phyloP scores from a whole-genome alignment of 2,329 filamentous ascomycete species.

The Trichoderma sp. region DNA sequence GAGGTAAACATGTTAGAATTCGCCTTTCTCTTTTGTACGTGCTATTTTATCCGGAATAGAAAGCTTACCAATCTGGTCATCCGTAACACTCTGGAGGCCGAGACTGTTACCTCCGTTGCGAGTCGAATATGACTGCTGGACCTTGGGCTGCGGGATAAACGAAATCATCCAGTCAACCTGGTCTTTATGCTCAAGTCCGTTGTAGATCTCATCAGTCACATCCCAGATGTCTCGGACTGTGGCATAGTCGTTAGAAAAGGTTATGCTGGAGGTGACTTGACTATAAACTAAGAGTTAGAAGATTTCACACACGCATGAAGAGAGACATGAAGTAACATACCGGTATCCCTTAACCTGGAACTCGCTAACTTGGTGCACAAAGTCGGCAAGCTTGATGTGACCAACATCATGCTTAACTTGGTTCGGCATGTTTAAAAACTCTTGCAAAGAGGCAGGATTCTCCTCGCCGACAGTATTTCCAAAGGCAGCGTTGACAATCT shows the following conservation, averaged over 20 bases:
- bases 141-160: conserved; percentile 19
- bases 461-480: conserved; percentile 4
- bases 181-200: conserved; percentile 17
- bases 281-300: not conserved
- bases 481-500: conserved; percentile 13
- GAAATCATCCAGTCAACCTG: conserved; percentile 23
- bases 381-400: conserved; percentile 16
- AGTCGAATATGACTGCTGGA: conserved; percentile 14
- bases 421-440: conserved; percentile 20
- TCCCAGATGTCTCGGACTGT: conserved; percentile 20
- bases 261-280: conserved; percentile 20
- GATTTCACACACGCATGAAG: not conserved
- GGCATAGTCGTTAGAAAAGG: conserved; percentile 18
- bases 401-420: conserved; percentile 8
- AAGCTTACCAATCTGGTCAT: conserved; percentile 20
- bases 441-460: conserved; percentile 16
- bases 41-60: not conserved
- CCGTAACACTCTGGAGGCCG: conserved; percentile 5
- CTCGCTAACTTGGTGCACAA: conserved; percentile 19
- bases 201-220: conserved; percentile 16
- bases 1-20: not conserved
- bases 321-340: not conserved
- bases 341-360: conserved; percentile 21
- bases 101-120: conserved; percentile 19
- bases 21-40: not conserved